Evolutionary conservation across 352 stramenopile species (phyloP), one percentile per base, ranked within the genome.

Genomic region (Globisporangium camurandrum): DNA sequence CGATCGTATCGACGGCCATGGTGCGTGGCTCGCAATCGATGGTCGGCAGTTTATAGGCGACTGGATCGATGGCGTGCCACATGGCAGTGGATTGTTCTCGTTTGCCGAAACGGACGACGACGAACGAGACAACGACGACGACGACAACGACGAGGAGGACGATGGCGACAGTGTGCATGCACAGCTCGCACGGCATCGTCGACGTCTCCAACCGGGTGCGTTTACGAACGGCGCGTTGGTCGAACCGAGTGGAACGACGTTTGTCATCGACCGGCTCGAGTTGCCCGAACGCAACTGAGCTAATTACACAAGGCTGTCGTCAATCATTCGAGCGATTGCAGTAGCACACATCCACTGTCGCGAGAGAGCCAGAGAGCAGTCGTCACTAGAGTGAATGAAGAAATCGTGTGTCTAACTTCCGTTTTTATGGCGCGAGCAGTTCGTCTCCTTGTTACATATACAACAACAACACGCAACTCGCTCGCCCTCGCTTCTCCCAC

Each of bases 341-440:
- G n/a, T n/a, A n/a, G n/a, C n/a, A n/a, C n/a, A n/a, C n/a, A n/a
- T n/a, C n/a, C n/a, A n/a, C n/a, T n/a, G n/a, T n/a, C n/a, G n/a
- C n/a, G n/a, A n/a, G n/a, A n/a, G n/a, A n/a, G n/a, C n/a, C n/a
- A 34, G 30, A 39, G 2, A 39, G 33, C 33, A 39, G 33, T 17
- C 6, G 12, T 19, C 30, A 36, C 30, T 36, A 14, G 12, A 36
- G 30, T 36, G 8, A 36, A 36, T 8, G 8, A 36, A 81, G 42
- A 42, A 57, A 57, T 28, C 53, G 46, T 75, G 73, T 76, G 63
- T 89, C 75, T 87, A 89, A 89, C 75, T 80, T 81, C 75, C 59
- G 57, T 51, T 45, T n/a, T n/a, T 61, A 53, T 42, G 45, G 50
- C 34, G 59, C 9, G 36, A 41, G n/a, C 60, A 53, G 31, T 51